Conservation (phyloP, 192 early-diverging fungal species). For the Mortierella antarctica region DNA sequence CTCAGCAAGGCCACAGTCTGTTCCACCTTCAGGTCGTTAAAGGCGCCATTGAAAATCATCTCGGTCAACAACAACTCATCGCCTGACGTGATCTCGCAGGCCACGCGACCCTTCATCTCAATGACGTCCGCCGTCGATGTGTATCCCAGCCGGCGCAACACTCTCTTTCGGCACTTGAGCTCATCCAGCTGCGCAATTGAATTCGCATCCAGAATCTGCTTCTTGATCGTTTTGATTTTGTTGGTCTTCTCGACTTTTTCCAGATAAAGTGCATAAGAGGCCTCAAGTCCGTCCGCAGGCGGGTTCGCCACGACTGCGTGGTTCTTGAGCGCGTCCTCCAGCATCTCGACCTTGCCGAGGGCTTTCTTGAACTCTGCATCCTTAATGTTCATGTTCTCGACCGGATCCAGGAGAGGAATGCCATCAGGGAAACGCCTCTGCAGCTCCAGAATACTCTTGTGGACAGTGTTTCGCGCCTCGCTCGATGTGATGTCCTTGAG, state of each 20-base stretch:
- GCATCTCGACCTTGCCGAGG: constrained; percentile 75
- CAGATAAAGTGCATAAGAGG: constrained; percentile 71
- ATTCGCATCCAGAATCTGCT: constrained; percentile 80
- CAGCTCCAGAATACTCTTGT: constrained; percentile 77
- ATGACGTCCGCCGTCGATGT: constrained; percentile 86
- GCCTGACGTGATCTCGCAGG: constrained; percentile 95
- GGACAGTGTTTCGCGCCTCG: constrained; percentile 67
- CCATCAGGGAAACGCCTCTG: constrained; percentile 76
- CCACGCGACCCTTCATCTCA: constrained; percentile 97
- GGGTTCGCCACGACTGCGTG: constrained; percentile 66
- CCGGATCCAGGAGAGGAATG: constrained; percentile 89
- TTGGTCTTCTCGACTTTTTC: constrained; percentile 69
- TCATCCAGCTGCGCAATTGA: constrained; percentile 93
- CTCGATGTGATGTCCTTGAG: constrained; percentile 74
- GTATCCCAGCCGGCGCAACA: constrained; percentile 92
- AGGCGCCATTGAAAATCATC: constrained; percentile 96
- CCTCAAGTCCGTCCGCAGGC: constrained; percentile 58
- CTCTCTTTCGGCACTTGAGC: constrained; percentile 88
- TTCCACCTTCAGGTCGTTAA: constrained; percentile 92
- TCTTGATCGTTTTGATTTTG: constrained; percentile 75
- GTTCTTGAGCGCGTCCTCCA: constrained; percentile 74
- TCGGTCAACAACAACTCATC: constrained; percentile 96
- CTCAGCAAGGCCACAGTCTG: constrained; percentile 87
- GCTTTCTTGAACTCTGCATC: constrained; percentile 83
- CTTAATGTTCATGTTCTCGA: constrained; percentile 88